phyloP scores from a whole-genome alignment of 73 alveolate species.

The Symbiodinium pilosum region DNA sequence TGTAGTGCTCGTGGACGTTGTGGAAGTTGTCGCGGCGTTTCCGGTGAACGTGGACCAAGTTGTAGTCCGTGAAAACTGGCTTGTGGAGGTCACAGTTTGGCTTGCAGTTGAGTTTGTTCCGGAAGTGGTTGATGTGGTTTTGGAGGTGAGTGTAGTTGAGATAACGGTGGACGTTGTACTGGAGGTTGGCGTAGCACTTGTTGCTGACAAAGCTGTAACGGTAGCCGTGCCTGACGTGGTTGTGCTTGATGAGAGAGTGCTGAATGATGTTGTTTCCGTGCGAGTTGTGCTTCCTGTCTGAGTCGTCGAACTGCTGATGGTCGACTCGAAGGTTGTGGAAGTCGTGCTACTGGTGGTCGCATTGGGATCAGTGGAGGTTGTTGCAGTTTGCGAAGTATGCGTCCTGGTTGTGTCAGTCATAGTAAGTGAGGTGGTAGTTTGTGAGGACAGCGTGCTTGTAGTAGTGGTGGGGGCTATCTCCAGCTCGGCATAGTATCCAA shows the following conservation, averaged over 20 bases:
- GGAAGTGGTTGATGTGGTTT: background rate
- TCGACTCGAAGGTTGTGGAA: background rate
- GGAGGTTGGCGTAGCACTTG: background rate
- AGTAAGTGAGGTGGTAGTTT: background rate
- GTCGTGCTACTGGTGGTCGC: background rate
- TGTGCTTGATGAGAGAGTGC: background rate
- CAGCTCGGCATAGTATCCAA: background rate
- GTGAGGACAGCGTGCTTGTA: background rate
- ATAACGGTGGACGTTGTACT: background rate
- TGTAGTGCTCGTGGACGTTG: too few relatives aligned
- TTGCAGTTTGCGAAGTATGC: background rate
- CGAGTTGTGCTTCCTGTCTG: background rate
- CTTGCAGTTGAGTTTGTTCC: background rate
- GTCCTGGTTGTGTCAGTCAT: background rate
- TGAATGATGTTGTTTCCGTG: background rate
- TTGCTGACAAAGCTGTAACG: background rate
- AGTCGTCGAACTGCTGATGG: background rate
- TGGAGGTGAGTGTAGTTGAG: background rate
- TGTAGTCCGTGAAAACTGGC: too few relatives aligned
- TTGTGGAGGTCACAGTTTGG: background rate
- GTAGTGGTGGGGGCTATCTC: conserved; percentile 1
- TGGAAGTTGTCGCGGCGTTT: too few relatives aligned
- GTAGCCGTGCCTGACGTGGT: background rate
- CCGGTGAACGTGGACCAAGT: too few relatives aligned
- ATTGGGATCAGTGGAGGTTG: background rate